Percentiles rank a stretch among this genome's conserved stretches.
Evolutionary conservation across 1,284 basidiomycete species (phyloP).

Genomic region (Ceratorhiza oryzae-sativae): DNA sequence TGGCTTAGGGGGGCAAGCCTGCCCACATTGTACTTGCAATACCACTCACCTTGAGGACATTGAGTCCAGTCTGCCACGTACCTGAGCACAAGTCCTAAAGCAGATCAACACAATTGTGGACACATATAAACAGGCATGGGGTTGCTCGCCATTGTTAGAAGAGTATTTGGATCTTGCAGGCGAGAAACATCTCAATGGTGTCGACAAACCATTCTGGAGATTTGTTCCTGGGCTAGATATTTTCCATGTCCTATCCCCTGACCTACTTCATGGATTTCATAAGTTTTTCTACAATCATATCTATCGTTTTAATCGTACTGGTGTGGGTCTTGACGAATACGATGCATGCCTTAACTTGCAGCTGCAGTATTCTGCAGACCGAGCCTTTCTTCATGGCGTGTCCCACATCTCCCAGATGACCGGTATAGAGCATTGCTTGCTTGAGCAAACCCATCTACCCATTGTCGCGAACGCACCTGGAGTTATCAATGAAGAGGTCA

Average conservation of each 20-base stretch:
- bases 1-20: too few species aligned
- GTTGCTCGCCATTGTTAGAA: background rate
- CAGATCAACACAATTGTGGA: too few species aligned
- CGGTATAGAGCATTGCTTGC: conserved; percentile 24
- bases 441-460: conserved; percentile 2
- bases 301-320: conserved; percentile 20
- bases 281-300: too few species aligned
- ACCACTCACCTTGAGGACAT: too few species aligned
- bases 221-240: conserved; percentile 14
- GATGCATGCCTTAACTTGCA: background rate
- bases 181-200: conserved; percentile 19
- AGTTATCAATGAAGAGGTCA: conserved; percentile 6
- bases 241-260: conserved; percentile 4
- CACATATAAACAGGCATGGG: too few species aligned
- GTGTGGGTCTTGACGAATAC: conserved; percentile 15
- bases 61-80: too few species aligned
- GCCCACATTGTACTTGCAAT: too few species aligned
- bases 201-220: conserved; percentile 36
- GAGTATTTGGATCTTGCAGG: background rate
- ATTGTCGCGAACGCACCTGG: conserved; percentile 32
- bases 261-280: conserved; percentile 33
- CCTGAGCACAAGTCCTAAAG: too few species aligned
- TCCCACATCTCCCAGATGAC: conserved; percentile 22
- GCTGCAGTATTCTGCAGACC: background rate
- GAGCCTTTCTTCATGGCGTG: conserved; percentile 8